Conservation (phyloP, 176 grass and related monocot genomes). For the Oryza longistaminata region DNA sequence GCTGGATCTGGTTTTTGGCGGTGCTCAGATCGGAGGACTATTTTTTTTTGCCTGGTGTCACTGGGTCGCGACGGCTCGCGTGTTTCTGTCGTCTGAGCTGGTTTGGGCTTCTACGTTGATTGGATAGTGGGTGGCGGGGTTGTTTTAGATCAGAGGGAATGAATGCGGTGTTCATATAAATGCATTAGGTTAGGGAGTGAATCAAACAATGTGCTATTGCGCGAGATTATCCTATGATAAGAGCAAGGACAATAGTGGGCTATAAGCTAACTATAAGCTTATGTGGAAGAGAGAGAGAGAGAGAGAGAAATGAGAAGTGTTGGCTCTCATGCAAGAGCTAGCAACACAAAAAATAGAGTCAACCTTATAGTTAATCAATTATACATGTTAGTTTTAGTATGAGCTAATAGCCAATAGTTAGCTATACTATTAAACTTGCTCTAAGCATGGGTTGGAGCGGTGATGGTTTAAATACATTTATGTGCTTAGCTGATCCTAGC, state of each 20-base stretch:
- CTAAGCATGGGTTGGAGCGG: not conserved
- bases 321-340: too few species aligned
- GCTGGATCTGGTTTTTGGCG: conserved; percentile 38
- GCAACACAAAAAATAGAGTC: too few species aligned
- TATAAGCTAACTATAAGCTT: too few species aligned
- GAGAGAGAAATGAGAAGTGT: too few species aligned
- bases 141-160: conserved; percentile 7
- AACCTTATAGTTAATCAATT: too few species aligned
- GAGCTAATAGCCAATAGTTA: too few species aligned
- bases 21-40: not conserved
- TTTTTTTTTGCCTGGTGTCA: conserved; percentile 19
- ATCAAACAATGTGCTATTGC: conserved; percentile 15
- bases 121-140: not conserved
- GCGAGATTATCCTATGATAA: not conserved
- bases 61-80: conserved; percentile 26
- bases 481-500: conserved; percentile 21
- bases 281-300: too few species aligned
- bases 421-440: too few species aligned
- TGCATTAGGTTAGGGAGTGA: not conserved
- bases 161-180: not conserved
- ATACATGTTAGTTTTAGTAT: too few species aligned
- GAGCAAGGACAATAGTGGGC: too few species aligned
- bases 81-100: conserved; percentile 29
- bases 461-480: not conserved
- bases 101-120: conserved; percentile 1